Evolutionary conservation across 306 rosid genomes (phyloP).

Genomic region (Senna tora): DNA sequence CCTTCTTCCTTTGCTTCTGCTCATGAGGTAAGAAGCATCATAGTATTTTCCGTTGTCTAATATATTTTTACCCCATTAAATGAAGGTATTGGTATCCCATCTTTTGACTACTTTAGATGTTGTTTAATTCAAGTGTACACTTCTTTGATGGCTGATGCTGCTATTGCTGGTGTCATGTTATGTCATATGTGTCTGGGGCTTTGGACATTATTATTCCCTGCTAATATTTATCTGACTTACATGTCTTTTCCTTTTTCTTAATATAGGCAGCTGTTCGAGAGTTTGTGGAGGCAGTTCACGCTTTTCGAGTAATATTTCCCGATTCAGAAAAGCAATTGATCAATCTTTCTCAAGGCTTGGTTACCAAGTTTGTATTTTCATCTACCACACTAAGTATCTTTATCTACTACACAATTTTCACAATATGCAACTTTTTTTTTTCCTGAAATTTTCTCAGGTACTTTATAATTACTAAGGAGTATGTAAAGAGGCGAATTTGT

Average conservation of each 20-base stretch:
- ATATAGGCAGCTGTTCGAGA: conserved; percentile 69
- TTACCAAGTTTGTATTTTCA: conserved; percentile 61
- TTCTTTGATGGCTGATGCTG: not conserved
- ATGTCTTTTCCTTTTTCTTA: conserved; percentile 15
- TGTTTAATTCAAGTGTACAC: conserved; percentile 10
- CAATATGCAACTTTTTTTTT: conserved; percentile 17
- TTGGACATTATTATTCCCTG: not conserved
- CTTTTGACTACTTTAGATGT: conserved; percentile 24
- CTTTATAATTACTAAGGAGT: conserved; percentile 52
- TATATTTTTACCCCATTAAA: not conserved
- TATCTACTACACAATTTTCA: not conserved
- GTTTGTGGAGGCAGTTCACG: conserved; percentile 73
- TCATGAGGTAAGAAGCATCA: conserved; percentile 58
- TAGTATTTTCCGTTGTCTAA: conserved; percentile 20
- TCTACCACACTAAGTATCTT: conserved; percentile 15
- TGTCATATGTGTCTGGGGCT: not conserved
- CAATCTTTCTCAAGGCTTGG: conserved; percentile 60
- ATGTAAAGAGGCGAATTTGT: conserved; percentile 60
- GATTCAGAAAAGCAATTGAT: conserved; percentile 73
- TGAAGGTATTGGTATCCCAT: not conserved
- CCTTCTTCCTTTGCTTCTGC: conserved; percentile 45
- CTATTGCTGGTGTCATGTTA: not conserved
- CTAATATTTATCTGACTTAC: not conserved
- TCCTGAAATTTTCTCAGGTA: not conserved
- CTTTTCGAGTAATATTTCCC: conserved; percentile 76